phyloP scores from a whole-genome alignment of 371 early-diverging fungal genomes.

The Haplosporangium sp. region DNA sequence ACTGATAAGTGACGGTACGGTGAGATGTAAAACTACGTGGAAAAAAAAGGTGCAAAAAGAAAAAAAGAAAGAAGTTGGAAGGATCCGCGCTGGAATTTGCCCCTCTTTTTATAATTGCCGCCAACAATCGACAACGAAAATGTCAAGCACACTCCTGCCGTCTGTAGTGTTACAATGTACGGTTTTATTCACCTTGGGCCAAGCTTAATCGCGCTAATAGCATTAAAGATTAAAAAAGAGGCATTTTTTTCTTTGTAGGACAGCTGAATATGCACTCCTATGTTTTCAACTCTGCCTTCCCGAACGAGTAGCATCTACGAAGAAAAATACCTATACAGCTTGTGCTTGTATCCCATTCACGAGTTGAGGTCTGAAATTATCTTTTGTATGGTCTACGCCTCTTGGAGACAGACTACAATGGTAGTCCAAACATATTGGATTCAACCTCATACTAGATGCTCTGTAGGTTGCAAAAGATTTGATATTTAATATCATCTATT shows the following conservation, averaged over 20 bases:
- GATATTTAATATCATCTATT: too few relatives aligned
- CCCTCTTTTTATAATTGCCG: neutral
- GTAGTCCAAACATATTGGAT: too few relatives aligned
- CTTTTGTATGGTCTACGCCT: too few relatives aligned
- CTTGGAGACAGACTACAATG: too few relatives aligned
- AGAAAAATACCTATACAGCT: too few relatives aligned
- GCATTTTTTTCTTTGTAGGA: neutral
- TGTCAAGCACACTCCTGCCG: neutral
- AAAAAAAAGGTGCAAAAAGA: neutral
- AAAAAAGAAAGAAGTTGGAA: neutral
- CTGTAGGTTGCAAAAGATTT: too few relatives aligned
- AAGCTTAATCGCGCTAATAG: neutral
- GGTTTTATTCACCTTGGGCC: neutral
- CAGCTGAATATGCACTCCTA: neutral
- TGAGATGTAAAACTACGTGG: neutral
- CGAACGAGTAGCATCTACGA: too few relatives aligned
- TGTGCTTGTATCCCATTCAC: too few relatives aligned
- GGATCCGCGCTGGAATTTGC: neutral
- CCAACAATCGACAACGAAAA: neutral
- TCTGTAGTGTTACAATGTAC: neutral
- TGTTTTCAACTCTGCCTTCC: too few relatives aligned
- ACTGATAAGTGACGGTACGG: neutral
- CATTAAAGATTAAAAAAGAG: conserved; percentile 5
- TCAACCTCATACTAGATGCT: too few relatives aligned
- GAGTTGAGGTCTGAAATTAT: too few relatives aligned